Conservation (phyloP, 1,284 basidiomycete genomes). For the Ceratobasidium sp. region DNA sequence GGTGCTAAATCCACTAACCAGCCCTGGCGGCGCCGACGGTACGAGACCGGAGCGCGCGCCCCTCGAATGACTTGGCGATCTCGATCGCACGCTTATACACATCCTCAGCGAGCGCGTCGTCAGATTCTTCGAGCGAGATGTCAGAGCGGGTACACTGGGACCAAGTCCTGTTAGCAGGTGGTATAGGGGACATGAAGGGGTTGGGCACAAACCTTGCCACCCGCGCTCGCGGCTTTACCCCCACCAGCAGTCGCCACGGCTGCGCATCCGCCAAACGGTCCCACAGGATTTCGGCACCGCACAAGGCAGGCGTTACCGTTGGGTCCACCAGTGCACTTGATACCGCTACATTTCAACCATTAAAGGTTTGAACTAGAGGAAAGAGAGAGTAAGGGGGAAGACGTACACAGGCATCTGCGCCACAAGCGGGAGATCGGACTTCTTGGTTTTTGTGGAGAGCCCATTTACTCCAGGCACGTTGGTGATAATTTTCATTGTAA, state of each 20-base stretch:
- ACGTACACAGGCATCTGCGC: constrained; percentile 49
- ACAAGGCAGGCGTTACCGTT: constrained; percentile 51
- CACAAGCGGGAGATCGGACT: constrained; percentile 50
- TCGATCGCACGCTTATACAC: constrained; percentile 39
- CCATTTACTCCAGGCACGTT: constrained; percentile 50
- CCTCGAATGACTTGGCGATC: constrained; percentile 22
- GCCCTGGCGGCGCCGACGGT: constrained; percentile 45
- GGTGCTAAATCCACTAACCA: constrained; percentile 48
- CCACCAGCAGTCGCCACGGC: constrained; percentile 48
- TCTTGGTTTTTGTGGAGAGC: constrained; percentile 47
- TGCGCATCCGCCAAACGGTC: constrained; percentile 52
- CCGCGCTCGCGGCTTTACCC: constrained; percentile 5
- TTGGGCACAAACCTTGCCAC: constrained; percentile 10
- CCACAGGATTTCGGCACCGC: constrained; percentile 50
- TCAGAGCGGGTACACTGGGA: constrained; percentile 16
- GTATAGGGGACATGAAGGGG: background rate
- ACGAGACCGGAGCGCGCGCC: constrained; percentile 44
- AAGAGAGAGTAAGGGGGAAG: background rate
- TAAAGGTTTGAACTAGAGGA: background rate
- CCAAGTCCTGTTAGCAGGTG: background rate
- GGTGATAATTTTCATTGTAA: constrained; percentile 49
- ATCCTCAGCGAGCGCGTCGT: constrained; percentile 20
- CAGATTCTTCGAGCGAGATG: constrained; percentile 22
- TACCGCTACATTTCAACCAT: constrained; percentile 40
- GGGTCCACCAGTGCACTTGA: constrained; percentile 50